These are phyloP conservation scores for Metarhizium robertsii DNA, from an alignment of 2,329 filamentous ascomycete genomes.

Conservation along the genomic window DNA sequence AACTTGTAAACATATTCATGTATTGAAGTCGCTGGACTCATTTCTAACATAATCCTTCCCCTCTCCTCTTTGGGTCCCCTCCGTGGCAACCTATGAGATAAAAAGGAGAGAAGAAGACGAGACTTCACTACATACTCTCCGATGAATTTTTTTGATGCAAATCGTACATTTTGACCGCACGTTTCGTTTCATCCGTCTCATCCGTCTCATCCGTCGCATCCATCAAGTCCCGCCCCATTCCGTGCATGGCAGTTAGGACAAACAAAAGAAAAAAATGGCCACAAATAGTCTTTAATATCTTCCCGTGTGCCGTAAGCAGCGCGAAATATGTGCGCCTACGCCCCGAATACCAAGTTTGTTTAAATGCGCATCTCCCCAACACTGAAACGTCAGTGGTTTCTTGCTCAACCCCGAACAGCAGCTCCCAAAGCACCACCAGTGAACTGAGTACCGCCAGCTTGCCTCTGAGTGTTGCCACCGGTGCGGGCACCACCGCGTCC, in stretches of 20 bases:
- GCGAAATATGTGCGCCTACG: conserved; percentile 3
- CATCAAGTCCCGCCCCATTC: neutral
- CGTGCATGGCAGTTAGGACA: conserved; percentile 1
- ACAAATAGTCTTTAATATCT: neutral
- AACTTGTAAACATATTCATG: neutral
- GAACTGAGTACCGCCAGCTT: conserved; percentile 68
- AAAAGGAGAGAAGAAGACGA: neutral
- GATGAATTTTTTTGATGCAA: conserved; percentile 1
- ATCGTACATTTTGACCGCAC: neutral
- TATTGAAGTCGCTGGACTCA: neutral
- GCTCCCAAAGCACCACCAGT: conserved; percentile 71
- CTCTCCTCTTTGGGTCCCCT: neutral
- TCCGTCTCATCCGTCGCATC: neutral
- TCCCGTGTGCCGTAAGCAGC: neutral
- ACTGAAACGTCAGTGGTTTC: neutral
- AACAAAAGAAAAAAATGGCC: neutral
- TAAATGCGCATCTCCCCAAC: neutral
- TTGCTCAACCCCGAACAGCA: conserved; percentile 47
- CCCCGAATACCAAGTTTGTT: conserved; percentile 1
- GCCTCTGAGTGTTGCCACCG: conserved; percentile 52
- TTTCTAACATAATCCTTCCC: neutral
- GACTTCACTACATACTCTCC: neutral
- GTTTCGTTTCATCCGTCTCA: neutral
- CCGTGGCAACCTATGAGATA: neutral
- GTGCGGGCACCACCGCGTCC: conserved; percentile 52